Conservation (phyloP, 179 eudicot genomes). For the Patellifolia procumbens region DNA sequence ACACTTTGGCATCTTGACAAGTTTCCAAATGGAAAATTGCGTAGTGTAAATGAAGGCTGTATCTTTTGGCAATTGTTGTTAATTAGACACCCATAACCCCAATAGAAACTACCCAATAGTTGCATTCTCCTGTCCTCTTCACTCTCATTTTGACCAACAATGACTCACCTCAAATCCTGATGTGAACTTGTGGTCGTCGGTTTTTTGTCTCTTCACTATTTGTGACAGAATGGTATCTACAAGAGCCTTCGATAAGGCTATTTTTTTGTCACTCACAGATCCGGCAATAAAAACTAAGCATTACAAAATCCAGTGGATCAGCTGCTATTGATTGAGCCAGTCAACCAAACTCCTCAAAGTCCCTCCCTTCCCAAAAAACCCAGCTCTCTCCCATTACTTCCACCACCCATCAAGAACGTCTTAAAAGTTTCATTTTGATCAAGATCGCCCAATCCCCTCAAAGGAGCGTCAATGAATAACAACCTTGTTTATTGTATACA, state of each 20-base stretch:
- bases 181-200: too few species aligned
- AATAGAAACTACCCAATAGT: too few species aligned
- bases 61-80: too few species aligned
- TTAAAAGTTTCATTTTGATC: background rate
- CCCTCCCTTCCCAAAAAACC: background rate
- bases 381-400: background rate
- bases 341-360: background rate
- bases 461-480: background rate
- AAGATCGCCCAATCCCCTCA: background rate
- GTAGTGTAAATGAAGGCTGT: too few species aligned
- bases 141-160: too few species aligned
- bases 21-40: too few species aligned
- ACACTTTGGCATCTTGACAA: too few species aligned
- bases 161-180: too few species aligned
- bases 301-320: background rate
- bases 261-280: background rate
- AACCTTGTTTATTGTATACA: background rate
- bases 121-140: too few species aligned
- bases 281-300: background rate
- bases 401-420: background rate
- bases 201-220: too few species aligned
- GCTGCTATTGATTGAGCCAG: background rate
- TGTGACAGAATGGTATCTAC: background rate
- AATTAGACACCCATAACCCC: too few species aligned
- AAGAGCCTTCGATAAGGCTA: background rate